Conservation (phyloP, 176 grass and related monocot species). For the Oryza australiensis region DNA sequence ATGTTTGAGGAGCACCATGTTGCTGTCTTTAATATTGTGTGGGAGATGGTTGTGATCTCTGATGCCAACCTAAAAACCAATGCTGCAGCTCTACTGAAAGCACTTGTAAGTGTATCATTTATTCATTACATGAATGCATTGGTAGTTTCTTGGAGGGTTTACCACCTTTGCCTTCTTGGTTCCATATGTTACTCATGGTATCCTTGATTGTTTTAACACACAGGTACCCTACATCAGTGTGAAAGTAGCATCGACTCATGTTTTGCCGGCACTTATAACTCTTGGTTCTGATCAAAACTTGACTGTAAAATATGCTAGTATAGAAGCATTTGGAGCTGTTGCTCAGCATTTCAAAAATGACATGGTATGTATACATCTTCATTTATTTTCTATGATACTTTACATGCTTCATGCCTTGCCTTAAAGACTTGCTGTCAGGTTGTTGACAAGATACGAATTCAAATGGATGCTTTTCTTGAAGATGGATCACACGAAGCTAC, state of each 20-base stretch:
- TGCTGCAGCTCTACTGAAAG: constrained; percentile 85
- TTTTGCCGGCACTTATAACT: constrained; percentile 93
- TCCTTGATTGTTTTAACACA: constrained; percentile 37
- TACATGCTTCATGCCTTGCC: constrained; percentile 11
- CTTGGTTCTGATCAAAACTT: constrained; percentile 83
- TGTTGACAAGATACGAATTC: constrained; percentile 94
- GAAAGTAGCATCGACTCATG: constrained; percentile 83
- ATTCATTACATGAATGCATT: constrained; percentile 21
- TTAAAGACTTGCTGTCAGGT: constrained; percentile 51
- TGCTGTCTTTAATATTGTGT: constrained; percentile 79
- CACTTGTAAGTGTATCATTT: constrained; percentile 62
- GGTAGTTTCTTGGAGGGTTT: background rate
- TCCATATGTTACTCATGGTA: constrained; percentile 17
- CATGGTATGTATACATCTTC: constrained; percentile 59
- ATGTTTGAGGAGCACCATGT: constrained; percentile 90
- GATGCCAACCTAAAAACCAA: constrained; percentile 74
- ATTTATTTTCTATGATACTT: constrained; percentile 15
- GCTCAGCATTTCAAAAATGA: constrained; percentile 98
- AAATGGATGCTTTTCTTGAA: constrained; percentile 99
- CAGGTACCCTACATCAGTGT: constrained; percentile 82
- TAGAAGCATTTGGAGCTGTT: constrained; percentile 94
- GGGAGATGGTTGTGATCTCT: constrained; percentile 98
- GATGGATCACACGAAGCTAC: constrained; percentile 96
- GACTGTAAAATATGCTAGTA: constrained; percentile 96
- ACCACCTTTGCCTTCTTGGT: background rate